phyloP scores from a whole-genome alignment of 176 grass and related monocot genomes.

The Rhipidocladum racemiflorum region DNA sequence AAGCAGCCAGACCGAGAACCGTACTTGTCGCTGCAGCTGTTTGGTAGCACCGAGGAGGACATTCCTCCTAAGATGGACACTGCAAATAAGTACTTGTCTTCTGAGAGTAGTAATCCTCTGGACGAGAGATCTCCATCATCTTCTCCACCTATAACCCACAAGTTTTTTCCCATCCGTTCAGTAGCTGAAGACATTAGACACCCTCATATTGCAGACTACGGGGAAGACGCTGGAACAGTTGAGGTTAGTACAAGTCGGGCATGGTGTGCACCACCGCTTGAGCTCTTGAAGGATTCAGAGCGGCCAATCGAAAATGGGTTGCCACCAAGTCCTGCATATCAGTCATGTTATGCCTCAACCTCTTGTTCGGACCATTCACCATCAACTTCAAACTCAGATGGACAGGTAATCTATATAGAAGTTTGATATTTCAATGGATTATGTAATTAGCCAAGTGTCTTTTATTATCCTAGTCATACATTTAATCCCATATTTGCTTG shows the following conservation, averaged over 20 bases:
- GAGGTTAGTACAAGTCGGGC: conserved; percentile 70
- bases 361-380: conserved; percentile 94
- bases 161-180: conserved; percentile 82
- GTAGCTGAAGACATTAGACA: conserved; percentile 46
- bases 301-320: conserved; percentile 48
- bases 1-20: conserved; percentile 38
- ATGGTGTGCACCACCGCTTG: conserved; percentile 53
- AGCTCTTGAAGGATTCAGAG: conserved; percentile 66
- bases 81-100: conserved; percentile 88
- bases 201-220: conserved; percentile 42
- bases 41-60: conserved; percentile 55
- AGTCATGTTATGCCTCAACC: conserved; percentile 64
- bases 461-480: not conserved
- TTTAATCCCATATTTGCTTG: not conserved
- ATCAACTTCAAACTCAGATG: conserved; percentile 92
- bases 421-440: conserved; percentile 13
- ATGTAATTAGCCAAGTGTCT: not conserved
- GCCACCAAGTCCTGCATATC: conserved; percentile 50
- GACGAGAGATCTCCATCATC: conserved; percentile 90
- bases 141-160: conserved; percentile 76
- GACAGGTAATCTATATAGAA: conserved; percentile 53
- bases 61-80: conserved; percentile 60
- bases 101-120: conserved; percentile 94
- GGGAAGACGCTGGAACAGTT: conserved; percentile 60
- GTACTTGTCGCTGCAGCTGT: conserved; percentile 64